Base-by-base conservation (phyloP, 2,329 filamentous ascomycete genomes). In the Penicillium aurantiogriseum region DNA sequence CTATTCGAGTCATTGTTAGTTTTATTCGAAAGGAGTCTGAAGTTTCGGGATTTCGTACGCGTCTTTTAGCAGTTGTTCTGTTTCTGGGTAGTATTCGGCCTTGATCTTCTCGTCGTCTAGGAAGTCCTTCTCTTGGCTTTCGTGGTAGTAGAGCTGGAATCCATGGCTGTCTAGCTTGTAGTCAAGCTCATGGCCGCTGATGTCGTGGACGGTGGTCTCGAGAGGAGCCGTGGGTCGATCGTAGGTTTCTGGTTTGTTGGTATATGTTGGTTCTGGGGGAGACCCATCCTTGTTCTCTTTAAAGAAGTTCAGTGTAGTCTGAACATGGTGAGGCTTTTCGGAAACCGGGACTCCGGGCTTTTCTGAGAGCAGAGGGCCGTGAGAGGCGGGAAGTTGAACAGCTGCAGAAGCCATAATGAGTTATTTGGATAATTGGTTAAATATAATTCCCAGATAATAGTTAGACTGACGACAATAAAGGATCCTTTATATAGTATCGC, bases 91-190 rank as follows among this genome's bases (percentile, higher is more conserved):
- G 58, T 81, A 81, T 4, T 74, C 64, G 1, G 62, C 58, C 46
- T 71, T 68, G 23, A 81, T 76, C n/a, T 69, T 59, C 10, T 77
- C 73, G 4, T 80, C 74, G 23, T 80, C 74, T 47, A 76, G 65
- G 65, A 78, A 80, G 1, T 70, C 64, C 19, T 71, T 68, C 51
- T 75, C 76, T 3, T 58, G 59, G 10, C 74, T 74, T 21, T 69
- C 57, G 52, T 81, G 78, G 25, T 75, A 68, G 54, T 78, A 72
- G 7, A 79, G 60, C 35, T 78, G 71, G 58, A 81, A 81, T 0
- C 80, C 80, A 51, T 81, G 71, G 42, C 68, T 72, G 62, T 81
- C 79, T 9, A 80, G 64, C 2, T 74, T 73, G 64, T 81, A 80
- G 39, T 77, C 71, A 2, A 76, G 62, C 19, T 73, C 76, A 27